Evolutionary conservation across 1,284 basidiomycete genomes (phyloP).

Genomic region (Peniophora sp.): DNA sequence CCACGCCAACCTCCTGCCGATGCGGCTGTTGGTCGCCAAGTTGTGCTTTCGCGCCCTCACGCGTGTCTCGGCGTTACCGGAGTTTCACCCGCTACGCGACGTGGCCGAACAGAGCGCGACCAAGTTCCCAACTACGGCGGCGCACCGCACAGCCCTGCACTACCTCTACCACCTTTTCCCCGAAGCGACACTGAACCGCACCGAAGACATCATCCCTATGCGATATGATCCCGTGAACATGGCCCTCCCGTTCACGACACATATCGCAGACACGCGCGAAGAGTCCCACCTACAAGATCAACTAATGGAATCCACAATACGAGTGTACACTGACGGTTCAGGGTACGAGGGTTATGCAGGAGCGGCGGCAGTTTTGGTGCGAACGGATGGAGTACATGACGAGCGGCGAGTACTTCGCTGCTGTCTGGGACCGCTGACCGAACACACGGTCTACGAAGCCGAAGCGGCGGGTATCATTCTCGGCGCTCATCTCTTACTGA

Average conservation of each 20-base stretch:
- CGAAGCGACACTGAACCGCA: background rate
- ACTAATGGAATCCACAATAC: background rate
- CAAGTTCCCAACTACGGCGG: background rate
- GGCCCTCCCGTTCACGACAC: background rate
- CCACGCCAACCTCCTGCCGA: conserved; percentile 9
- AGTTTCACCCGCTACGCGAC: background rate
- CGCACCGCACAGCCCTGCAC: background rate
- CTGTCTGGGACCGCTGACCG: conserved; percentile 14
- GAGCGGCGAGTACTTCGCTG: conserved; percentile 6
- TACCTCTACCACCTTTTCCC: background rate
- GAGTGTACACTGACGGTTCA: conserved; percentile 15
- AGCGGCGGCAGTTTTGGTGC: conserved; percentile 15
- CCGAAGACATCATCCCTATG: background rate
- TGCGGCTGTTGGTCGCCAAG: conserved; percentile 4
- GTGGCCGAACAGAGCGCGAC: background rate
- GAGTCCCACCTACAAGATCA: background rate
- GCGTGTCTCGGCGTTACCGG: background rate
- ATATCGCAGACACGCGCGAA: background rate
- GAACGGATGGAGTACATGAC: background rate
- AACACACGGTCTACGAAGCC: conserved; percentile 24
- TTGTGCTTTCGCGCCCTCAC: background rate
- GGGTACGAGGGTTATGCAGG: conserved; percentile 13
- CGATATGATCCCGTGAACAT: background rate
- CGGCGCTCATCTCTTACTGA: conserved; percentile 9
- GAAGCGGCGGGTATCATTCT: conserved; percentile 19